Evolutionary conservation across 129 eudicot species (phyloP).

Genomic region (Kitagawia praeruptora): DNA sequence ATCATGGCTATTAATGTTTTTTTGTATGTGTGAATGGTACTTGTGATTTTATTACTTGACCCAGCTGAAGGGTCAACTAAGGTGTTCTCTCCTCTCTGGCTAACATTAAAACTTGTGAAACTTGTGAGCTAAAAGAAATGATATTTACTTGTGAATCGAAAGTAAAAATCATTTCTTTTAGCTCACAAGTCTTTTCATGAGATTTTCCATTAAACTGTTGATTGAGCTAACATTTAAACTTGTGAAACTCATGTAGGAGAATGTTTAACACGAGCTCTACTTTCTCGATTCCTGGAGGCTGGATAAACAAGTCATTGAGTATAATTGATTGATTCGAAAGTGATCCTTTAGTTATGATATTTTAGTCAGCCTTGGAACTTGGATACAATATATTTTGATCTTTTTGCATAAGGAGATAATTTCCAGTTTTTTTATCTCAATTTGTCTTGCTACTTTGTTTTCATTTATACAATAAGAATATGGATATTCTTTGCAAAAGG

Average conservation of each 20-base stretch:
- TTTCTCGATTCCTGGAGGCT: background rate
- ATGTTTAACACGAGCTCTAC: background rate
- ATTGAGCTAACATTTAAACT: background rate
- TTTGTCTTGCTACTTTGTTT: too few species aligned
- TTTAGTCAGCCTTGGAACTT: too few species aligned
- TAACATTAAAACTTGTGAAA: too few species aligned
- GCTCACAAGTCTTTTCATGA: background rate
- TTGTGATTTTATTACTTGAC: background rate
- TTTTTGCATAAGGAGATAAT: too few species aligned
- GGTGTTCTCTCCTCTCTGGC: background rate
- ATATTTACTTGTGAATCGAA: background rate
- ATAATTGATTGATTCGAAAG: background rate
- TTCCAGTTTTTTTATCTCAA: too few species aligned
- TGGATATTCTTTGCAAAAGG: constrained; percentile 52
- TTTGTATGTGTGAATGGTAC: background rate
- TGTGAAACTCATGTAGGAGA: background rate
- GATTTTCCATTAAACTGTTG: background rate
- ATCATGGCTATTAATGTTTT: constrained; percentile 6
- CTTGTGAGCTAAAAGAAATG: too few species aligned
- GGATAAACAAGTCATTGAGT: background rate
- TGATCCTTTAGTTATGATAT: too few species aligned
- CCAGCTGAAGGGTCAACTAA: background rate
- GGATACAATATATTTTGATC: too few species aligned
- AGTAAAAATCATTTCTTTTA: background rate
- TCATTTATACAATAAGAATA: too few species aligned